A percentile compares a stretch with the other conserved stretches of the same genome.
Evolutionary conservation across 805 yeast species (phyloP).

Genomic region (Hermanozyma aechmeae): DNA sequence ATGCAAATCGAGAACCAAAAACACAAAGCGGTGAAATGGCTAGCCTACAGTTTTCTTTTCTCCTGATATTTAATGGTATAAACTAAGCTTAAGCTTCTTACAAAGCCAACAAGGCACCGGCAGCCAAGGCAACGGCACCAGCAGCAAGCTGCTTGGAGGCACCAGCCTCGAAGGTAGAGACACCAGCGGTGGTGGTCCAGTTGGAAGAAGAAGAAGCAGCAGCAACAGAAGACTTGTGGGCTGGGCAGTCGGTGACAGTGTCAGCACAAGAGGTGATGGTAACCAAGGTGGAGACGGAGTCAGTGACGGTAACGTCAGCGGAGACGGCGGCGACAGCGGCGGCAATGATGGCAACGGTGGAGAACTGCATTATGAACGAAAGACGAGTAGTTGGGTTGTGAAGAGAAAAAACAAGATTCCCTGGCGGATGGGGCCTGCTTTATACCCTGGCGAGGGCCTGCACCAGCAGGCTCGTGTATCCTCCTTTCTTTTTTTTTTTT

Average conservation of each 20-base stretch:
- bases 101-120: slow-evolving; percentile 37
- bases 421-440: neutral
- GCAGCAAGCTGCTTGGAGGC: slow-evolving; percentile 28
- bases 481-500: neutral
- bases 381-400: slow-evolving; percentile 18
- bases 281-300: slow-evolving; percentile 25
- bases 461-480: neutral
- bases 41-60: too few species aligned
- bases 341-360: slow-evolving; percentile 31
- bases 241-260: slow-evolving; percentile 42
- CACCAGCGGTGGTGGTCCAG: slow-evolving; percentile 21
- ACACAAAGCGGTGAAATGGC: too few species aligned
- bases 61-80: neutral
- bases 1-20: too few species aligned
- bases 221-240: slow-evolving; percentile 10
- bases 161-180: slow-evolving; percentile 23
- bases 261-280: slow-evolving; percentile 40
- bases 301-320: slow-evolving; percentile 26
- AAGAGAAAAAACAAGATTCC: slow-evolving; percentile 8
- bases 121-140: slow-evolving; percentile 40
- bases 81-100: slow-evolving; percentile 6
- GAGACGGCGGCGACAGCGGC: slow-evolving; percentile 27
- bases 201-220: slow-evolving; percentile 12
- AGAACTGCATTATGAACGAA: slow-evolving; percentile 36
- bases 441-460: neutral